These are phyloP conservation scores for Avena sativa DNA, from an alignment of 176 grass and related monocot species.

Conservation along the genomic window DNA sequence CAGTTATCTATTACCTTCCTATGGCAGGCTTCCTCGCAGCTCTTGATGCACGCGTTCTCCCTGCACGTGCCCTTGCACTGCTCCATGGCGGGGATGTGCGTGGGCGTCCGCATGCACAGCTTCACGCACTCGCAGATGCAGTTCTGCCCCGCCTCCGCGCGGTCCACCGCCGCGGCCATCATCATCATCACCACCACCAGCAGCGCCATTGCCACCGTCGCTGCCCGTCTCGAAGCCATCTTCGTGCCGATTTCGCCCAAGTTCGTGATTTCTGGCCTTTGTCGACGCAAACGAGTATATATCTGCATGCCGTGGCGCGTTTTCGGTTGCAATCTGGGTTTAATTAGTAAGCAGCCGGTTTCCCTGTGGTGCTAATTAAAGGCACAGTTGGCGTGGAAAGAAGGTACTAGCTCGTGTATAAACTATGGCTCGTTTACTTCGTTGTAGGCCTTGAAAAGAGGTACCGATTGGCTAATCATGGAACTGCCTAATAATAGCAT, in stretches of 20 bases:
- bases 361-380: background rate
- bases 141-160: conserved; percentile 51
- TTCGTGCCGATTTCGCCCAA: background rate
- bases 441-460: conserved; percentile 27
- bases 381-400: background rate
- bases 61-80: conserved; percentile 27
- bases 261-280: conserved; percentile 2
- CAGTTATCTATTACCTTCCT: background rate
- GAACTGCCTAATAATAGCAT: conserved; percentile 39
- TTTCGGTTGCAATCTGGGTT: background rate
- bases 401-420: background rate
- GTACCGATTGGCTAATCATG: conserved; percentile 39
- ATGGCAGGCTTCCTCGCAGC: conserved; percentile 48
- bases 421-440: background rate
- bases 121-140: conserved; percentile 69
- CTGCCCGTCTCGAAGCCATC: background rate
- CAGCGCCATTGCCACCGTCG: background rate
- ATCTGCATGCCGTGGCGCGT: background rate
- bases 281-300: background rate
- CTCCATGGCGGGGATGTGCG: conserved; percentile 25
- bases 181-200: background rate
- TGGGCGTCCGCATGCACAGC: conserved; percentile 43
- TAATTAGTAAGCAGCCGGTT: background rate
- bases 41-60: conserved; percentile 35
- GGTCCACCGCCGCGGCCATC: background rate